phyloP scores from a whole-genome alignment of 495 filamentous ascomycete species.

The Saxispiralis lemnorum region DNA sequence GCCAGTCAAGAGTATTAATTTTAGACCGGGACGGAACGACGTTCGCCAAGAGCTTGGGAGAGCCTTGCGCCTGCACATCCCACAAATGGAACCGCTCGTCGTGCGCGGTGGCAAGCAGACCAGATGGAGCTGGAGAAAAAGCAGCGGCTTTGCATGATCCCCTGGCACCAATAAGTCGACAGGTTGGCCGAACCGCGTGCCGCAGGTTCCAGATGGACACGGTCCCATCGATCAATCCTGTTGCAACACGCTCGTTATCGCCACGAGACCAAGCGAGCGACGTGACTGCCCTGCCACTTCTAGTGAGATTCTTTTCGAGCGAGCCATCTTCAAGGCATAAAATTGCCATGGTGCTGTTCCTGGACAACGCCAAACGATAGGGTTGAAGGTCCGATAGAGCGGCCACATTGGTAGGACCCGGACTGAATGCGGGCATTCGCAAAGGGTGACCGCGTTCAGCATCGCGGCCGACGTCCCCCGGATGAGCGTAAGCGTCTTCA shows the following conservation, averaged over 20 bases:
- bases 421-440: too few species aligned
- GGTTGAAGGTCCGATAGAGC: background rate
- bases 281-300: background rate
- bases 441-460: too few species aligned
- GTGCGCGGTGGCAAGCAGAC: background rate
- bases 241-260: background rate
- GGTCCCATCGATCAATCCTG: background rate
- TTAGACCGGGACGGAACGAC: too few species aligned
- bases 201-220: background rate
- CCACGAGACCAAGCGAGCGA: background rate
- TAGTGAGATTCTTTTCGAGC: background rate
- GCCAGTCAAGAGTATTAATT: background rate
- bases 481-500: too few species aligned
- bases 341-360: background rate
- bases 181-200: background rate
- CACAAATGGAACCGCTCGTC: background rate
- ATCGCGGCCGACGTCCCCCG: too few species aligned
- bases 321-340: background rate
- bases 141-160: background rate
- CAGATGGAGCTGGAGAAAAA: background rate
- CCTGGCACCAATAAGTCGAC: background rate
- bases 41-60: too few species aligned
- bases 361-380: background rate
- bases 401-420: too few species aligned
- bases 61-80: background rate